Evolutionary conservation across 106 monocot genomes (phyloP).

Genomic region (Posidonia australis): DNA sequence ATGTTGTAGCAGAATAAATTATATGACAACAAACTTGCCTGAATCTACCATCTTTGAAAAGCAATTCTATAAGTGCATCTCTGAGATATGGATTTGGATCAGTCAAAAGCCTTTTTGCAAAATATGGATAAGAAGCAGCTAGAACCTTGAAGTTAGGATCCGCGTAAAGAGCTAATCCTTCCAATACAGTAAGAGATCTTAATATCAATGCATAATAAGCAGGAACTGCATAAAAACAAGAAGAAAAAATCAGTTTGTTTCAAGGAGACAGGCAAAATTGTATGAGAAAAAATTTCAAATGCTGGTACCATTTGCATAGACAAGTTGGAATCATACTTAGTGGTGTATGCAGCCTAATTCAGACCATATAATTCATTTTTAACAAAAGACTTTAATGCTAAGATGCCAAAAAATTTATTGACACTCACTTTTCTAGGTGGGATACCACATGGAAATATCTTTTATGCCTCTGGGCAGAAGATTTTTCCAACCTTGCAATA

Average conservation of each 20-base stretch:
- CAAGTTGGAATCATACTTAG: too few species aligned
- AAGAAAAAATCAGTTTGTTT: neutral
- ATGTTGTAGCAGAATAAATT: neutral
- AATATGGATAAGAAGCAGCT: constrained; percentile 98
- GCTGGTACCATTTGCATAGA: too few species aligned
- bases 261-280: too few species aligned
- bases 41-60: constrained; percentile 99
- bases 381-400: too few species aligned
- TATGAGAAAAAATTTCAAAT: too few species aligned
- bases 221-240: constrained; percentile 50
- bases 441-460: too few species aligned
- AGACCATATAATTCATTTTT: too few species aligned
- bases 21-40: constrained; percentile 34
- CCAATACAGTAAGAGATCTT: constrained; percentile 94
- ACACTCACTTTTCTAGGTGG: too few species aligned
- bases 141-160: constrained; percentile 99
- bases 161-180: constrained; percentile 91
- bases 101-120: constrained; percentile 97
- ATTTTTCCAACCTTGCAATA: too few species aligned
- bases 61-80: constrained; percentile 91
- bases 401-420: too few species aligned
- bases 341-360: too few species aligned
- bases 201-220: constrained; percentile 98
- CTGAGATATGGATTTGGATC: constrained; percentile 99
- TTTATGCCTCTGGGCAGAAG: too few species aligned